Base-by-base conservation (phyloP, 129 eudicot genomes). In the Flaveria trinervia region DNA sequence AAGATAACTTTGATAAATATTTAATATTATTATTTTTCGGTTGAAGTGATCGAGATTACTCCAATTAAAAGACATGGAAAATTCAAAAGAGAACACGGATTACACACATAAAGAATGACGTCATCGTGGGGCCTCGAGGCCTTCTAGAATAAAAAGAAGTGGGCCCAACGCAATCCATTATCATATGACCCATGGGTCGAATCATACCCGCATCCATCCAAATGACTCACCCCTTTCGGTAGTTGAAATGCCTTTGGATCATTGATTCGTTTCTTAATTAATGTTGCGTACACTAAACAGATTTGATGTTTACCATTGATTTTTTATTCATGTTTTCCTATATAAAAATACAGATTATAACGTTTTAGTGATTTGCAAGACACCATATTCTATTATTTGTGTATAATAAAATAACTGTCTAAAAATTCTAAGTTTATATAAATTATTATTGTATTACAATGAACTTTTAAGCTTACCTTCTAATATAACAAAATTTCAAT, bases 71-170 rank as follows among this genome's bases (percentile, higher is more conserved):
- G 41, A 71, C 17, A 48, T 45, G 16, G 36, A 36, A 54, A 72
- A 17, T 10, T 15, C 44, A 30, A 26, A 54, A 22, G 3, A 3
- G 4, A 48, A 79, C 83, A 71, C 83, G 78, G 73, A 79, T 72
- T 62, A 23, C 9, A 79, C 83, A 79, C 78, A 30, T 79, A 79
- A 76, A 20, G 10, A 23, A 36, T 65, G 77, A 79, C 56, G 67
- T 78, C 25, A 61, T 5, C 4, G 20, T 17, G 72, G 83, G 12
- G 10, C 55, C 65, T 54, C 28, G 1, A 33, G 3, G n/a, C 9
- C 7, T 48, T 12, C 51, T 36, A 71, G 57, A 68, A 61, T 16
- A 3, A 14, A 8, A 55, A 56, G 8, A 65, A 64, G 41, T 71
- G 72, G 72, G 65, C 44, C 72, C 55, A 0, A 2, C 18, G 2